Percentiles rank a stretch among this genome's conserved stretches.
These are phyloP conservation scores for Xerophyta viscosa DNA, from an alignment of 106 monocot species.

Conservation along the genomic window DNA sequence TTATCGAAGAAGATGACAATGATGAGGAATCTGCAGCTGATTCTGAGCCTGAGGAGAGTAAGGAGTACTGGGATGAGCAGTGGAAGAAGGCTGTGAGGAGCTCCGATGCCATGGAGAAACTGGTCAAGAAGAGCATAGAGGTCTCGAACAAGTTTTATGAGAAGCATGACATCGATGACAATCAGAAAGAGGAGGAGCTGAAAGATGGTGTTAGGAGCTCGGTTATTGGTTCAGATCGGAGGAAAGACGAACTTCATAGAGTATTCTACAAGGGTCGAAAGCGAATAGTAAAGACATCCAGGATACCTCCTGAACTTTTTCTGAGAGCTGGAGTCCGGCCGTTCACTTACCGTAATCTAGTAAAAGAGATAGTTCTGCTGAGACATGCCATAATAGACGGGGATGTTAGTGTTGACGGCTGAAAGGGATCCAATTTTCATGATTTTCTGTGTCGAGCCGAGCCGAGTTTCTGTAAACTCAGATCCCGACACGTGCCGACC, in stretches of 20 bases:
- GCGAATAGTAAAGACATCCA: constrained; percentile 30
- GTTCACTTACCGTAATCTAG: constrained; percentile 89
- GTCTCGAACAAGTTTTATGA: constrained; percentile 24
- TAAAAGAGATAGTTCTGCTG: constrained; percentile 88
- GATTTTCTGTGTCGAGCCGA: too few relatives aligned
- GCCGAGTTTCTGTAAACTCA: too few relatives aligned
- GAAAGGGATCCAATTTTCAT: too few relatives aligned
- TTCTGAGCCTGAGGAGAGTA: constrained; percentile 41
- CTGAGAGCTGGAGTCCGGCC: constrained; percentile 79
- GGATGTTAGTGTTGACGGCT: constrained; percentile 27
- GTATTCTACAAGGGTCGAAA: constrained; percentile 4
- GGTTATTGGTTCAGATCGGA: constrained; percentile 4
- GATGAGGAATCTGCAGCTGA: constrained; percentile 19
- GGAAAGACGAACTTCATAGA: constrained; percentile 1
- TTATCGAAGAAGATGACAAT: constrained; percentile 26
- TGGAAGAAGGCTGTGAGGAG: constrained; percentile 67
- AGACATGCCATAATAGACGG: constrained; percentile 85
- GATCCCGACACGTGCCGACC: too few relatives aligned
- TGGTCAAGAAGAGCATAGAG: constrained; percentile 70
- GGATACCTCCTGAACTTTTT: constrained; percentile 53
- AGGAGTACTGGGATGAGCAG: constrained; percentile 76
- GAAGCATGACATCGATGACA: constrained; percentile 25
- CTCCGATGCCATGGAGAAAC: constrained; percentile 63
- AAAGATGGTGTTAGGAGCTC: constrained; percentile 2
- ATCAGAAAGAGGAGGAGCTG: constrained; percentile 15